Evolutionary conservation across 345 rosid genomes (phyloP).

Genomic region (Conringia planisiliqua): DNA sequence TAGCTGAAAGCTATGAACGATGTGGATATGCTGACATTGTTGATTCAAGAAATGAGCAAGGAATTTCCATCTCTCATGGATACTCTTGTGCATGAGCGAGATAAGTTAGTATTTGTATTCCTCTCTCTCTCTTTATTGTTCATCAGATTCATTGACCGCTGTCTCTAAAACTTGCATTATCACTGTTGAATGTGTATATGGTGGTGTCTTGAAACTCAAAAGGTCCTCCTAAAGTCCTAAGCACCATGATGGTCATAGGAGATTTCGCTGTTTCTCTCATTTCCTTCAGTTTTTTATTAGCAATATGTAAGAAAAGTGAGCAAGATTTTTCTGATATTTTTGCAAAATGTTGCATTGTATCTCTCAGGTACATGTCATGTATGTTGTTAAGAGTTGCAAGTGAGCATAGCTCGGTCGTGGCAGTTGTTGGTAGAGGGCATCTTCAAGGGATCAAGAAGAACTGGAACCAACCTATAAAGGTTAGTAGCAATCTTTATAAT

Average conservation of each 20-base stretch:
- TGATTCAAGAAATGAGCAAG: constrained; percentile 96
- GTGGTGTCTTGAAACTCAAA: background rate
- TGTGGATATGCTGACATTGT: constrained; percentile 81
- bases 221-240: background rate
- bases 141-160: background rate
- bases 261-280: background rate
- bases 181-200: background rate
- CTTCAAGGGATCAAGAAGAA: constrained; percentile 77
- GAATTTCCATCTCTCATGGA: constrained; percentile 88
- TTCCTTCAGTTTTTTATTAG: background rate
- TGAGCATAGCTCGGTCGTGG: constrained; percentile 73
- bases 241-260: background rate
- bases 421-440: constrained; percentile 95
- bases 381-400: constrained; percentile 53
- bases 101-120: constrained; percentile 58
- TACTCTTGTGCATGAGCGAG: constrained; percentile 93
- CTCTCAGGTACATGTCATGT: constrained; percentile 79
- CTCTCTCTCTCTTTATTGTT: background rate
- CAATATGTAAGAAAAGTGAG: background rate
- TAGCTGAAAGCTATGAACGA: constrained; percentile 92
- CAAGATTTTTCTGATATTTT: background rate
- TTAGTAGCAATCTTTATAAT: constrained; percentile 25
- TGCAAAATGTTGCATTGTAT: constrained; percentile 3
- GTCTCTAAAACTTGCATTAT: background rate
- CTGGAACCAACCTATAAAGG: constrained; percentile 77